Conservation (phyloP, 257 asterid species). For the Capsicum chinense region DNA sequence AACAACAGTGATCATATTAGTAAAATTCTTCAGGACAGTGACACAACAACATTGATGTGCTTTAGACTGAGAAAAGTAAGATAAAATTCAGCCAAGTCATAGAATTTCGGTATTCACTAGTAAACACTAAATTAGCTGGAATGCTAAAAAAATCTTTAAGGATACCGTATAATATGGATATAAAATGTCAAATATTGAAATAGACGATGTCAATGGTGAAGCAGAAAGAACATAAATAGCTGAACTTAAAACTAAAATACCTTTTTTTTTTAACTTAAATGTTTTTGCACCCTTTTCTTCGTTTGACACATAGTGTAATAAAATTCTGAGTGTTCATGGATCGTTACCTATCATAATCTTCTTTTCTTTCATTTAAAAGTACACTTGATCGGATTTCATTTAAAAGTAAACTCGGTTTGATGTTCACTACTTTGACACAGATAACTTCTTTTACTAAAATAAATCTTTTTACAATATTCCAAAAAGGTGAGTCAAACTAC, state of each 20-base stretch:
- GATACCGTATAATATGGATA: background rate
- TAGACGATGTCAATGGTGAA: background rate
- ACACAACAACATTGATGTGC: constrained; percentile 95
- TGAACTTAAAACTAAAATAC: constrained; percentile 6
- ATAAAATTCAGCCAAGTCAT: background rate
- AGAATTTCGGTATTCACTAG: background rate
- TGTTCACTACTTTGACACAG: no score
- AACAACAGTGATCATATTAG: constrained; percentile 94
- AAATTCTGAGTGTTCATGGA: background rate
- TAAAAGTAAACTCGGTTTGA: no score
- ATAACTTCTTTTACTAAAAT: background rate
- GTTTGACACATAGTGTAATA: background rate
- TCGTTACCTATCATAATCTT: constrained; percentile 4
- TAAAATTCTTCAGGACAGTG: constrained; percentile 96
- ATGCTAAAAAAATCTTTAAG: background rate
- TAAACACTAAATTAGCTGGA: background rate
- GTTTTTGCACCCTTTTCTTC: background rate
- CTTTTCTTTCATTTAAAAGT: no score
- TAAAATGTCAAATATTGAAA: background rate
- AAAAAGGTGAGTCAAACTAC: background rate
- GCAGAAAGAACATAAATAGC: constrained; percentile 19
- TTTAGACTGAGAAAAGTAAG: constrained; percentile 63
- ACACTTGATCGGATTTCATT: no score
- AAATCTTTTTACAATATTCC: background rate
- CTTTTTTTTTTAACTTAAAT: background rate